These are phyloP conservation scores for Botrytis paeoniae DNA, from an alignment of 2,329 filamentous ascomycete species.

Conservation along the genomic window DNA sequence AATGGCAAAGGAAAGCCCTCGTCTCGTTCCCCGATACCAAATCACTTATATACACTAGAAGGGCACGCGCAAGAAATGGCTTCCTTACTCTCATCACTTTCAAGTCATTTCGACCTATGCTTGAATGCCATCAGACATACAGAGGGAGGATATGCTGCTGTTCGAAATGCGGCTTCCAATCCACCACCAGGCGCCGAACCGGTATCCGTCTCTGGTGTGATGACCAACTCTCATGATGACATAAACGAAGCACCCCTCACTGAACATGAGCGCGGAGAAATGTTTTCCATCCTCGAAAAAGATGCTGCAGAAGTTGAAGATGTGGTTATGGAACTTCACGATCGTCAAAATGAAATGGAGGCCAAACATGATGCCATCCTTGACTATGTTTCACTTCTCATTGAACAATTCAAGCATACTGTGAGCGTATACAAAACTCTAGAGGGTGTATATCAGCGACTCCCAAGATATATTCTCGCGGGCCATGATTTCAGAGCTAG, in stretches of 20 bases:
- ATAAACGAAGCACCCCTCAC: slow-evolving; percentile 64
- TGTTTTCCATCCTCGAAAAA: slow-evolving; percentile 74
- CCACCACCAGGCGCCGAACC: slow-evolving; percentile 47
- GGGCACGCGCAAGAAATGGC: slow-evolving; percentile 78
- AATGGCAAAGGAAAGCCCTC: slow-evolving; percentile 36
- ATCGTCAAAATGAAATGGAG: slow-evolving; percentile 76
- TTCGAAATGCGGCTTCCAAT: slow-evolving; percentile 65
- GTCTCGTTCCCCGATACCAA: slow-evolving; percentile 42
- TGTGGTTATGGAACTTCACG: slow-evolving; percentile 68
- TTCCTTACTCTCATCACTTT: slow-evolving; percentile 72
- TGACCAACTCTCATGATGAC: slow-evolving; percentile 50
- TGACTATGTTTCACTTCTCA: slow-evolving; percentile 57
- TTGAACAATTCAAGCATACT: slow-evolving; percentile 55
- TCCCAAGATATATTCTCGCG: slow-evolving; percentile 63
- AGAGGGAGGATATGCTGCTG: slow-evolving; percentile 72
- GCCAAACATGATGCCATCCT: slow-evolving; percentile 61
- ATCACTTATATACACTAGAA: slow-evolving; percentile 44
- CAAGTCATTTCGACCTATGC: slow-evolving; percentile 88
- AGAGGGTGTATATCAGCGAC: slow-evolving; percentile 62
- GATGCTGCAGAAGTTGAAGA: slow-evolving; percentile 67
- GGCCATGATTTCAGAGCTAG: slow-evolving; percentile 60
- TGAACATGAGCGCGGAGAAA: slow-evolving; percentile 72
- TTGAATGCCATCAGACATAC: slow-evolving; percentile 88
- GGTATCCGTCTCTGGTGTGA: slow-evolving; percentile 65
- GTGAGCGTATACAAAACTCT: slow-evolving; percentile 63